Base-by-base conservation (phyloP, 176 grass and related monocot species). In the Ananas comosus region DNA sequence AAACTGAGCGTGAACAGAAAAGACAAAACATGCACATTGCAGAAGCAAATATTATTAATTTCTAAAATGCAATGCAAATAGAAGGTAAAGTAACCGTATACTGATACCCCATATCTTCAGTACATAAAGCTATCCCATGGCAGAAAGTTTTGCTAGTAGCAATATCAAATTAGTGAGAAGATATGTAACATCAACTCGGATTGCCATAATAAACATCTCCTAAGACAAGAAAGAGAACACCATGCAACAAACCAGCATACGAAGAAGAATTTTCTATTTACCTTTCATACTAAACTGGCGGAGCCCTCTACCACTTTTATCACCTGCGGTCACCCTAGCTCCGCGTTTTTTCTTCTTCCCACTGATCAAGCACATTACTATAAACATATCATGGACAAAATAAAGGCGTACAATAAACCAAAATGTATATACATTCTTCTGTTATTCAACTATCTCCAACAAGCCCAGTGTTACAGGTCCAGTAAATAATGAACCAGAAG, bases 221-320 rank as follows among this genome's bases (percentile, higher is more conserved):
- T 50, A 13, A 72, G 19, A 42, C 1, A 53, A 71, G 50, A 25
- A 72, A 66, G 51, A 19, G 50, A 72, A 49, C n/a, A 13, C 25
- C 12, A 67, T 9, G 48, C n/a, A 65, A 42, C 33, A 42, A 42
- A 42, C 4, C 10, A 17, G 48, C 33, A 33, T 22, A 50, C 9
- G 70, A 29, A 13, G 27, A 65, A 76, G 54, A 25, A 61, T 59
- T 69, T 14, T 66, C 27, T 3, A 57, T 19, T 76, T 13, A 94
- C 95, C 95, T 93, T 89, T 93, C 95, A 93, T 93, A 79, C 95
- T 99, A 72, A 99, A 99, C 71, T 99, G 94, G 53, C 95, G 95
- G 64, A 99, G 75, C 49, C 95, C 95, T 51, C 95, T 91, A 6
- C 87, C 87, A 88, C 80, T 86, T 93, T 99, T 99, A 59, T 99